Evolutionary conservation across 2,329 filamentous ascomycete species (phyloP), one percentile per base, ranked within the genome.

Genomic region (Sporothrix humicola): DNA sequence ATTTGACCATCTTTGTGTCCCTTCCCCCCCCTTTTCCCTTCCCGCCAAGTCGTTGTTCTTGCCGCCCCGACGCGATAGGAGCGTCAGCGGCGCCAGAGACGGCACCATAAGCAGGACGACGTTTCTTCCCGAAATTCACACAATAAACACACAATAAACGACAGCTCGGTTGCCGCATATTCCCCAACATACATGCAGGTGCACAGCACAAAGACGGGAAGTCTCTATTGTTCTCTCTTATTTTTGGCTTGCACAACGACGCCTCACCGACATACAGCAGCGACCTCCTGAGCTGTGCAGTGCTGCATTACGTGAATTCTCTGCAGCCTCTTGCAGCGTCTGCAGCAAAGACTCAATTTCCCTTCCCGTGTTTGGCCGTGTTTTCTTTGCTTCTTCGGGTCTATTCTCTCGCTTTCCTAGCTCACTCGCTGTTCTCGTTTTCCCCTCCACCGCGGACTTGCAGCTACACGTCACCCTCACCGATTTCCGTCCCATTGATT

Each of bases 1-100:
- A 68, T 71, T 69, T 73, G 73, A 74, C 63, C 48, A 74, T 75
- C 71, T 54, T 56, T 58, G 50, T 48, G 13, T 52, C 37, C 59
- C 15, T 66, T 46, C 9, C 8, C 59, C 54, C 26, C 23, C 17
- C 61, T 42, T 44, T 70, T 10, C 12, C 37, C 26, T 59, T 48
- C n/a, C 48, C 48, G 23, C n/a, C 48, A 26, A 68, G 37, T 23
- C 59, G 23, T 44, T 73, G 23, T 42, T 13, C 61, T 66, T 66
- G 12, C 69, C 69, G 58, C 26, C 37, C 72, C 52, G 72, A 61
- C 65, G 54, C 72, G 68, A 56, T 56, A 69, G 37, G 42, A 69
- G 52, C 72, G 68, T 9, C 72, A 63, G 61, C 52, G 46, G 50
- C 42, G 37, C 37, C 59, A 54, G 17, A 31, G 17, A 44, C 58